Conservation (phyloP, 202 grass and related monocot species). For the Zoysia matrella region DNA sequence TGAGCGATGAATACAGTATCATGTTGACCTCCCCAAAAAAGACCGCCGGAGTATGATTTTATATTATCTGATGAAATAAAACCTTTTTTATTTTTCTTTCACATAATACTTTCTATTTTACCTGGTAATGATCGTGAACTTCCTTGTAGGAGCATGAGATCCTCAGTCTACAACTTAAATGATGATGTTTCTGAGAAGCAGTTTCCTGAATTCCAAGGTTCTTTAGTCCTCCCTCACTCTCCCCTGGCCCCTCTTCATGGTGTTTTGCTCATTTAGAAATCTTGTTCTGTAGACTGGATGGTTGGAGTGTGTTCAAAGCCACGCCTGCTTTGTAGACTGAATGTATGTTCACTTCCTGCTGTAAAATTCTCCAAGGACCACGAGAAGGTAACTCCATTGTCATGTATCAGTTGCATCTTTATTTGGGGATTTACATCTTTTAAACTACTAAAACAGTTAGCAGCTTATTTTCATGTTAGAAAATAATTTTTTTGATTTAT, state of each 20-base stretch:
- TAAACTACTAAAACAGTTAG: no score
- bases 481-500: no score
- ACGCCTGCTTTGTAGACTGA: no score
- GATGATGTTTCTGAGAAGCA: slow-evolving; percentile 71
- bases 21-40: no score
- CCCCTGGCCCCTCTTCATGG: not conserved
- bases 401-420: no score
- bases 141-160: slow-evolving; percentile 64
- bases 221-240: not conserved
- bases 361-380: no score
- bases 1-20: no score
- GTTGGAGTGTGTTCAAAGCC: slow-evolving; percentile 72
- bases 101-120: slow-evolving; percentile 21
- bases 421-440: no score
- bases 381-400: no score
- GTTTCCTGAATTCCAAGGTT: slow-evolving; percentile 86
- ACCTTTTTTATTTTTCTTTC: not conserved
- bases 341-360: no score
- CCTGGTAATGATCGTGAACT: slow-evolving; percentile 33
- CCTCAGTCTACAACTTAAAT: slow-evolving; percentile 76
- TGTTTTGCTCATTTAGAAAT: not conserved
- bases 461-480: no score
- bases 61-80: not conserved
- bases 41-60: not conserved
- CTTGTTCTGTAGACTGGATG: slow-evolving; percentile 72